A percentile compares a stretch with the other conserved stretches of the same genome.
phyloP scores from a whole-genome alignment of 2,329 filamentous ascomycete species.

The Thielaviopsis cerberus region DNA sequence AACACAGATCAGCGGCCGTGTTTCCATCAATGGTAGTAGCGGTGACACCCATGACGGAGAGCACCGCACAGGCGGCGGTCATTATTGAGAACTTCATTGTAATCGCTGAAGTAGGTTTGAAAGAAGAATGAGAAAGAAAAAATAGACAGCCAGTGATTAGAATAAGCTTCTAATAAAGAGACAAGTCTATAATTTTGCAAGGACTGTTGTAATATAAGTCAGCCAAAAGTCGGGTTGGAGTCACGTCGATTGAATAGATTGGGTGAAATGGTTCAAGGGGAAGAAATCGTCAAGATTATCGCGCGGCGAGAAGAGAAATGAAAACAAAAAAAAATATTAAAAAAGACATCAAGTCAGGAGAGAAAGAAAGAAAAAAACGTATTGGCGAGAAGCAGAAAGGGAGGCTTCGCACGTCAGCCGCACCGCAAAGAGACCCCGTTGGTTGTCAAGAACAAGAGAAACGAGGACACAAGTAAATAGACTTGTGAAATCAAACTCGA shows the following conservation, averaged over 20 bases:
- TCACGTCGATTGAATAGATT: neutral
- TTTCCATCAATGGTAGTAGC: constrained; percentile 8
- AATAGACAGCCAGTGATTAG: neutral
- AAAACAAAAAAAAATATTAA: constrained; percentile 8
- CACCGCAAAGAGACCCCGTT: neutral
- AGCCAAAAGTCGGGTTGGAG: neutral
- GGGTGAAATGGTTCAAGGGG: neutral
- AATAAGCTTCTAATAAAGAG: neutral
- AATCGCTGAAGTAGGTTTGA: neutral
- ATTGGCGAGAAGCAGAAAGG: neutral
- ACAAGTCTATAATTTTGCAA: neutral
- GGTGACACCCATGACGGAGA: neutral
- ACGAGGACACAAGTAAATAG: constrained; percentile 1
- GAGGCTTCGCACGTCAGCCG: neutral
- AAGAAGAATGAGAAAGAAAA: neutral
- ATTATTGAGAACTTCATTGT: neutral
- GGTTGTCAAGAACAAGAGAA: neutral
- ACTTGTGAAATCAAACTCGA: neutral
- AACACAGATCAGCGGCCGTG: constrained; percentile 13
- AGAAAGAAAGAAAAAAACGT: neutral
- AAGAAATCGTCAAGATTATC: neutral
- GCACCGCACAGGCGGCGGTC: too few species aligned
- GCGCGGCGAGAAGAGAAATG: neutral
- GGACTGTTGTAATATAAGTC: neutral
- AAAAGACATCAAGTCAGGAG: neutral